Conservation (phyloP, 441 rosid genomes). For the Raphanus hybrid region DNA sequence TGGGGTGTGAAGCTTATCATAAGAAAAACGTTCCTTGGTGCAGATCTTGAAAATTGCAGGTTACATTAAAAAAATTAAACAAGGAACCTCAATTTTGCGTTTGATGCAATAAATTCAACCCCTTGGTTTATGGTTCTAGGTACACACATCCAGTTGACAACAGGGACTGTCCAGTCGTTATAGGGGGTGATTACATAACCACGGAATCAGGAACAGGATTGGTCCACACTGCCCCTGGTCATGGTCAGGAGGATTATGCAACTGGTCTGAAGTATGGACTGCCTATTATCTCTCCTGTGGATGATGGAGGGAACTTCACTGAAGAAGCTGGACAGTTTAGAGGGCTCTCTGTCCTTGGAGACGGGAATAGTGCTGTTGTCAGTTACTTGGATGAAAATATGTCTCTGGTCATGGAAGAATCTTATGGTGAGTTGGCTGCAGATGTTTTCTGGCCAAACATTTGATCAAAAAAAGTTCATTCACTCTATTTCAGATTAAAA, state of each 20-base stretch:
- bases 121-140: slow-evolving; percentile 55
- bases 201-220: slow-evolving; percentile 99
- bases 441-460: slow-evolving; percentile 24
- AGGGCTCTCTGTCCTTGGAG: slow-evolving; percentile 96
- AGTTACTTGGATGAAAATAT: slow-evolving; percentile 73
- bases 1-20: slow-evolving; percentile 79
- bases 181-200: slow-evolving; percentile 96
- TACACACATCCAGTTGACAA: slow-evolving; percentile 82
- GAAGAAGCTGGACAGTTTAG: slow-evolving; percentile 88
- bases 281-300: slow-evolving; percentile 84
- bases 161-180: slow-evolving; percentile 82
- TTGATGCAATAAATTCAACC: slow-evolving; percentile 2
- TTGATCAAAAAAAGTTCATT: neutral
- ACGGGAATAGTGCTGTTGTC: slow-evolving; percentile 87
- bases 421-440: slow-evolving; percentile 67
- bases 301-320: slow-evolving; percentile 91
- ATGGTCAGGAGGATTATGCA: slow-evolving; percentile 96
- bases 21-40: slow-evolving; percentile 73
- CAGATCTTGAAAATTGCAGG: slow-evolving; percentile 97
- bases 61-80: slow-evolving; percentile 35
- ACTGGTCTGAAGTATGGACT: slow-evolving; percentile 93
- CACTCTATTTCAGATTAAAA: slow-evolving; percentile 12
- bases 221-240: slow-evolving; percentile 99
- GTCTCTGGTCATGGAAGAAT: slow-evolving; percentile 88
- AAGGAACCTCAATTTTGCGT: slow-evolving; percentile 22